Conservation (phyloP, 169 alveolate species). For the Cryptosporidium andersoni region DNA sequence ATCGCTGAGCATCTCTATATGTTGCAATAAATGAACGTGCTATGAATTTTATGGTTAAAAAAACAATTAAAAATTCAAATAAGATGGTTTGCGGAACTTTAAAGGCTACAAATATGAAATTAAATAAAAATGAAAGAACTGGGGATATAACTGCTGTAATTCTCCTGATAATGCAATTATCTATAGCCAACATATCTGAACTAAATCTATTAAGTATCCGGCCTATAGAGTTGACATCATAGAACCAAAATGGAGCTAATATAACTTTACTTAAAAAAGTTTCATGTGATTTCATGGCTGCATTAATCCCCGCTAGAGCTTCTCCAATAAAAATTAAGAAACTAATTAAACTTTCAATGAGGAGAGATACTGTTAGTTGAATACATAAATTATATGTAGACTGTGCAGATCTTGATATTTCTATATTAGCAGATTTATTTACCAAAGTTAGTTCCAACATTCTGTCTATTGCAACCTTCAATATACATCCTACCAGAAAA, state of each 20-base stretch:
- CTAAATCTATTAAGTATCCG: conserved; percentile 75
- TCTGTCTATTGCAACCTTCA: conserved; percentile 34
- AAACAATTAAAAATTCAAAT: conserved; percentile 40
- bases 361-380: conserved; percentile 27
- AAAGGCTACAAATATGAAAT: conserved; percentile 61
- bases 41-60: conserved; percentile 53
- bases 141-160: conserved; percentile 71
- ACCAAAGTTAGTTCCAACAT: conserved; percentile 41
- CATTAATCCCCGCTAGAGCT: conserved; percentile 68
- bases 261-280: conserved; percentile 70
- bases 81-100: conserved; percentile 46
- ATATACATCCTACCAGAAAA: conserved; percentile 40
- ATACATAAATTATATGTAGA: conserved; percentile 7
- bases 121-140: conserved; percentile 64
- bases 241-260: conserved; percentile 76
- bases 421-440: not conserved
- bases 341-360: conserved; percentile 41
- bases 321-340: conserved; percentile 41
- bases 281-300: conserved; percentile 74
- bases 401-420: not conserved
- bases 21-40: conserved; percentile 65
- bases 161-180: conserved; percentile 75
- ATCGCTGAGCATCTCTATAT: conserved; percentile 79
- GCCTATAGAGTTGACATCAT: conserved; percentile 75
- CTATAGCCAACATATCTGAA: conserved; percentile 74